These are phyloP conservation scores for Sherardia arvensis DNA, from an alignment of 257 asterid species.

Conservation along the genomic window DNA sequence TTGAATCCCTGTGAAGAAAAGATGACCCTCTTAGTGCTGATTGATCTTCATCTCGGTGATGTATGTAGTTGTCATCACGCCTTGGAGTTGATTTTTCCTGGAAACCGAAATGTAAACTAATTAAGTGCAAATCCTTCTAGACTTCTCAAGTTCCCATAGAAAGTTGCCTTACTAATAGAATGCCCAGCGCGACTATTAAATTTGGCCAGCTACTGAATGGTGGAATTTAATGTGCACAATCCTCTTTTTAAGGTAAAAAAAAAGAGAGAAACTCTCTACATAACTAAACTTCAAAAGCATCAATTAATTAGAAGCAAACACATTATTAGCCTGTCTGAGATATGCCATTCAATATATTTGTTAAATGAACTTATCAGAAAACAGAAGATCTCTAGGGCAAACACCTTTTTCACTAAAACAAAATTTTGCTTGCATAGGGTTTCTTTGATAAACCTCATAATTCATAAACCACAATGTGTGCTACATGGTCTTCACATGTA, in stretches of 20 bases:
- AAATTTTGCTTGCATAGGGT: not conserved
- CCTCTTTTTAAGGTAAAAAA: not conserved
- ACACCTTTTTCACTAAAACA: not conserved
- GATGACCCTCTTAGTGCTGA: constrained; percentile 50
- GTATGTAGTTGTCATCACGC: constrained; percentile 48
- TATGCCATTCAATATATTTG: not conserved
- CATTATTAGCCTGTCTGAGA: not conserved
- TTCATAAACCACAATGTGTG: not conserved
- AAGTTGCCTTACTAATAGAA: not conserved
- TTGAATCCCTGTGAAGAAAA: constrained; percentile 43
- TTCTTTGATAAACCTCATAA: not conserved
- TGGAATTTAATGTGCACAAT: not conserved
- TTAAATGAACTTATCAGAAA: not conserved
- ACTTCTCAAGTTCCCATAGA: not conserved
- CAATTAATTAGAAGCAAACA: not conserved
- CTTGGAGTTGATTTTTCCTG: constrained; percentile 72
- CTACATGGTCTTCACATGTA: not conserved
- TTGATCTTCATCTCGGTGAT: constrained; percentile 41
- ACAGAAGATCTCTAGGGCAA: not conserved
- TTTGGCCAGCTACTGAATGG: not conserved
- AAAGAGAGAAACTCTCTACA: no score
- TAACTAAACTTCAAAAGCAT: not conserved
- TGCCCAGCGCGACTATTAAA: not conserved
- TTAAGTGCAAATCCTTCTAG: constrained; percentile 20
- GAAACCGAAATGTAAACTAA: constrained; percentile 25